A percentile compares a stretch with the other conserved stretches of the same genome.
These are phyloP conservation scores for Pholiota conissans DNA, from an alignment of 768 basidiomycete genomes.

Conservation along the genomic window DNA sequence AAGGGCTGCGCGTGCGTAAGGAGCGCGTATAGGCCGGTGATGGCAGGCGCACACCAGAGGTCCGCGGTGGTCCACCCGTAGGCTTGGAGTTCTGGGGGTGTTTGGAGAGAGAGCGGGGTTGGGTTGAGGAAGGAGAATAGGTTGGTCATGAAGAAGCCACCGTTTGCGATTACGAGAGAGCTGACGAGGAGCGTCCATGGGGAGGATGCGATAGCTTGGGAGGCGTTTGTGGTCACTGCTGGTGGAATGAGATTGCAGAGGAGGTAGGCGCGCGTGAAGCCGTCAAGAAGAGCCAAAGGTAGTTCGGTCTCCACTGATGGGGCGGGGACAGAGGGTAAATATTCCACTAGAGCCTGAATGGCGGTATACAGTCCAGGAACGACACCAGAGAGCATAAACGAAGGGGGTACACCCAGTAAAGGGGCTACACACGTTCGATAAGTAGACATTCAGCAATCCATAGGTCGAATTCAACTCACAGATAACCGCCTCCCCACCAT, in stretches of 20 bases:
- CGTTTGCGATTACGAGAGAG: conserved; percentile 74
- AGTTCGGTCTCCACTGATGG: conserved; percentile 62
- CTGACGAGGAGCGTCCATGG: conserved; percentile 78
- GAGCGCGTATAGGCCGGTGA: conserved; percentile 77
- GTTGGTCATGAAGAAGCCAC: conserved; percentile 45
- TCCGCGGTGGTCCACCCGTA: conserved; percentile 88
- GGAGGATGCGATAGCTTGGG: conserved; percentile 53
- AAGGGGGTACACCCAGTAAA: conserved; percentile 64
- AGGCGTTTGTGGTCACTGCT: conserved; percentile 53
- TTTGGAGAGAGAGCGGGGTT: conserved; percentile 62
- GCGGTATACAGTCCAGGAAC: conserved; percentile 61
- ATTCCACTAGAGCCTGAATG: conserved; percentile 61
- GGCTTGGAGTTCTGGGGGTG: conserved; percentile 76
- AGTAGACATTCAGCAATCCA: too few species aligned
- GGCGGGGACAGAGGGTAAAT: conserved; percentile 55
- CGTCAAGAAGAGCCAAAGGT: conserved; percentile 74
- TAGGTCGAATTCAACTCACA: too few species aligned
- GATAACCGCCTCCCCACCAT: conserved; percentile 73
- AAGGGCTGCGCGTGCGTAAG: conserved; percentile 88
- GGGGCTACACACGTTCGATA: conserved; percentile 43
- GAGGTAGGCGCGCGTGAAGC: conserved; percentile 75
- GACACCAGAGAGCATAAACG: conserved; percentile 77
- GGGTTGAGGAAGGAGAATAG: conserved; percentile 59
- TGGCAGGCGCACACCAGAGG: conserved; percentile 80
- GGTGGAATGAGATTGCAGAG: conserved; percentile 79